phyloP scores from a whole-genome alignment of 1,284 basidiomycete species.

The Pisolithus thermaeus region DNA sequence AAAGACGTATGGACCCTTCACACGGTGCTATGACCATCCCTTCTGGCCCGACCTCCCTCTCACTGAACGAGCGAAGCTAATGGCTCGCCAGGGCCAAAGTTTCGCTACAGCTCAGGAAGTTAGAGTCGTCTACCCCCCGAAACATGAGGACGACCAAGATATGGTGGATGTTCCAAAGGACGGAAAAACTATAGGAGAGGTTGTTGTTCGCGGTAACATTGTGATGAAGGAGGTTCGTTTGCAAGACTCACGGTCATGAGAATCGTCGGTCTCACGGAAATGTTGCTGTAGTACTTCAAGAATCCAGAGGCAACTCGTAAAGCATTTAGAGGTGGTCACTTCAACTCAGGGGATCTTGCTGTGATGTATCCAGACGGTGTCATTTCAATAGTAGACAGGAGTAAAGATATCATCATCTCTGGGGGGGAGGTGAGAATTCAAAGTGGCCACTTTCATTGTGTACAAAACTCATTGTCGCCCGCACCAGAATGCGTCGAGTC shows the following conservation, averaged over 20 bases:
- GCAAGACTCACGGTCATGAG: neutral
- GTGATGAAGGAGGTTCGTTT: conserved; percentile 71
- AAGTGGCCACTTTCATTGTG: no score
- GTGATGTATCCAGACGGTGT: conserved; percentile 76
- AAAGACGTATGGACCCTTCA: conserved; percentile 77
- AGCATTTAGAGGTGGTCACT: conserved; percentile 74
- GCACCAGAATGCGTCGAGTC: conserved; percentile 70
- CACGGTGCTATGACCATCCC: conserved; percentile 64
- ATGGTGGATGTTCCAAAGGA: conserved; percentile 77
- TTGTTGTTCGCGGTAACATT: conserved; percentile 80
- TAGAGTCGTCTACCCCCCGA: conserved; percentile 61
- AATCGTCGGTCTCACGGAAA: neutral
- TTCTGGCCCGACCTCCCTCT: conserved; percentile 54
- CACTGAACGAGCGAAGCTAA: conserved; percentile 65
- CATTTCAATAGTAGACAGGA: conserved; percentile 59
- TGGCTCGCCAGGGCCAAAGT: conserved; percentile 78
- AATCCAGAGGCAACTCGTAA: conserved; percentile 74
- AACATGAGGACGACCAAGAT: conserved; percentile 37
- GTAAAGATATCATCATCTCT: conserved; percentile 84
- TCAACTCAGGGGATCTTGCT: conserved; percentile 82
- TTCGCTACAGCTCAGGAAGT: conserved; percentile 72
- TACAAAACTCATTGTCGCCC: neutral
- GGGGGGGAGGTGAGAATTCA: conserved; percentile 62
- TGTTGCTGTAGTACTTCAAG: conserved; percentile 56
- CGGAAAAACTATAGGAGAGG: conserved; percentile 80